Evolutionary conservation across 2,329 filamentous ascomycete genomes (phyloP).

Genomic region (Pyrenophora seminiperda): DNA sequence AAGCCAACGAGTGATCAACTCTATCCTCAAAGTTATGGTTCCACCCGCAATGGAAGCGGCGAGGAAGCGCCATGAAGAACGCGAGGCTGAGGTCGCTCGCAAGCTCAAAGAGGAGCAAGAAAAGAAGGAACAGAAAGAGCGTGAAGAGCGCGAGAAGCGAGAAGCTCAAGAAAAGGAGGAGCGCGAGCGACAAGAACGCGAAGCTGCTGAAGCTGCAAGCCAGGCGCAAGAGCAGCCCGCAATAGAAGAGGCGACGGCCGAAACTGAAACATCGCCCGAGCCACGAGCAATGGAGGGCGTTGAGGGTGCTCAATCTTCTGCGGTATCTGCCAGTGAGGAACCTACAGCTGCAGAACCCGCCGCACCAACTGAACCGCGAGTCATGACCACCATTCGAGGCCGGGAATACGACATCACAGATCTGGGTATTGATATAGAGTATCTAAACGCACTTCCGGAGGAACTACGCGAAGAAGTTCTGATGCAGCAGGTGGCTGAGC

Average conservation of each 20-base stretch:
- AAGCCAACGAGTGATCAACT: slow-evolving; percentile 68
- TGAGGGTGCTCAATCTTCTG: slow-evolving; percentile 55
- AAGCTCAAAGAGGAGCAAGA: slow-evolving; percentile 65
- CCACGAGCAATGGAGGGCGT: slow-evolving; percentile 76
- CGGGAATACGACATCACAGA: slow-evolving; percentile 91
- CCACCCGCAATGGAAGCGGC: slow-evolving; percentile 84
- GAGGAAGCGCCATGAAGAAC: slow-evolving; percentile 72
- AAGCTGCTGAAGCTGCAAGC: slow-evolving; percentile 47
- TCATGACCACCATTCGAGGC: slow-evolving; percentile 83
- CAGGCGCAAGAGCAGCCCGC: slow-evolving; percentile 37
- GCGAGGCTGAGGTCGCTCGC: slow-evolving; percentile 74
- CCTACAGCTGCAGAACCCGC: slow-evolving; percentile 19
- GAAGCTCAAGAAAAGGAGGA: slow-evolving; percentile 58
- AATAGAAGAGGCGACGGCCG: slow-evolving; percentile 33
- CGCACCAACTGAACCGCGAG: slow-evolving; percentile 57
- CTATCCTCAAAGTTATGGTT: slow-evolving; percentile 74
- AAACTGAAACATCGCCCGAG: slow-evolving; percentile 47
- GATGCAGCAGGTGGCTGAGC: slow-evolving; percentile 82
- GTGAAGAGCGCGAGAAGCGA: slow-evolving; percentile 63
- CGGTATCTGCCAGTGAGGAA: slow-evolving; percentile 33
- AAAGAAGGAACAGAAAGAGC: slow-evolving; percentile 64
- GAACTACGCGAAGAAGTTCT: slow-evolving; percentile 96
- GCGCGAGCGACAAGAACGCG: slow-evolving; percentile 47
- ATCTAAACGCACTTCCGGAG: slow-evolving; percentile 95
- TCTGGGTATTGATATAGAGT: slow-evolving; percentile 91